Conservation (phyloP, 2,329 filamentous ascomycete genomes). For the Didymosphaeria variabile region DNA sequence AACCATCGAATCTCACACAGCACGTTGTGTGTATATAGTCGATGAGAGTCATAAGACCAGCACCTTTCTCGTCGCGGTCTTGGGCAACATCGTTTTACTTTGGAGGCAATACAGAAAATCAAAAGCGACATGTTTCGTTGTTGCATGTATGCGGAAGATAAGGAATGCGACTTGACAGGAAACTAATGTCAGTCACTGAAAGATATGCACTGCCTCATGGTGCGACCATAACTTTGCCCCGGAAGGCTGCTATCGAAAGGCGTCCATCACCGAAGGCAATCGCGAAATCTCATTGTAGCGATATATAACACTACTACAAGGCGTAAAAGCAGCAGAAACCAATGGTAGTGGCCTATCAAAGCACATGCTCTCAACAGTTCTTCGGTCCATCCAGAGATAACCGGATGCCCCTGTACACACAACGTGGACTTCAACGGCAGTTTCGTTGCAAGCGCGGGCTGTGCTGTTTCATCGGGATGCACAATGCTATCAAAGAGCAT, state of each 20-base stretch:
- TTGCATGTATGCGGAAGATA: no score
- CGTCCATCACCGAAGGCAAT: not conserved
- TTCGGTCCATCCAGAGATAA: not conserved
- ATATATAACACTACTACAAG: not conserved
- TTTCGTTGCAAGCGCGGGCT: not conserved
- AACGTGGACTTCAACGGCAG: not conserved
- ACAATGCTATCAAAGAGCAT: constrained; percentile 1
- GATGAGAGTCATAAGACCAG: no score
- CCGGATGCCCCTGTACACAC: not conserved
- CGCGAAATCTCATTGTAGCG: not conserved
- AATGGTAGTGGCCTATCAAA: not conserved
- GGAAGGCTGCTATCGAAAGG: no score
- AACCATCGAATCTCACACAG: no score
- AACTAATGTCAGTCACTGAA: not conserved
- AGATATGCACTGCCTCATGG: no score
- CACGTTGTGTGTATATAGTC: no score
- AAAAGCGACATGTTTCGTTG: no score
- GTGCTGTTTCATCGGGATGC: not conserved
- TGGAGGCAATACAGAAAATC: no score
- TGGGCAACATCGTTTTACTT: no score
- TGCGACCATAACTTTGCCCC: not conserved
- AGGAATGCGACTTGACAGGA: no score
- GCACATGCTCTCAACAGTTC: not conserved
- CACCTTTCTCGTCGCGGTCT: no score
- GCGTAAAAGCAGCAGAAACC: not conserved